These are phyloP conservation scores for Phlebiopsis gigantea DNA, from an alignment of 768 basidiomycete species.

Conservation along the genomic window DNA sequence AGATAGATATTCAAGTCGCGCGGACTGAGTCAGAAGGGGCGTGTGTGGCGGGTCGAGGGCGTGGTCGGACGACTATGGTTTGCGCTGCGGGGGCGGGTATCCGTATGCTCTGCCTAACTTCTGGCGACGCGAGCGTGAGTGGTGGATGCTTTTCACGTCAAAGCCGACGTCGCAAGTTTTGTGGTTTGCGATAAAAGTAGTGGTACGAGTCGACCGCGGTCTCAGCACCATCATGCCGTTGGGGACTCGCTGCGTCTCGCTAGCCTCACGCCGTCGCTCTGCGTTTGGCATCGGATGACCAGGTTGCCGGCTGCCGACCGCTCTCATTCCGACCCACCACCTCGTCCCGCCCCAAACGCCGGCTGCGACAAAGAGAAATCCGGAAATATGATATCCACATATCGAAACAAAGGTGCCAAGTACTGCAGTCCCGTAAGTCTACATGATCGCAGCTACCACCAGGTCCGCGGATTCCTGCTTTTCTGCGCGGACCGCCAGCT, in stretches of 20 bases:
- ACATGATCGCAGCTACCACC: slow-evolving; percentile 83
- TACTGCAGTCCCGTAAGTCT: slow-evolving; percentile 26
- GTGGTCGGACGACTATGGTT: neutral
- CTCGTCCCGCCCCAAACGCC: neutral
- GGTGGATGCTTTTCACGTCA: slow-evolving; percentile 2
- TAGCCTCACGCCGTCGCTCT: neutral
- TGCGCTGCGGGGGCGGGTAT: slow-evolving; percentile 4
- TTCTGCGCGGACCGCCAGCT: slow-evolving; percentile 88
- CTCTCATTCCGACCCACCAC: neutral
- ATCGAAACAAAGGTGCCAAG: neutral
- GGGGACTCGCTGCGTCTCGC: slow-evolving; percentile 1
- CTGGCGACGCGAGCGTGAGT: neutral
- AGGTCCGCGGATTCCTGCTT: slow-evolving; percentile 81
- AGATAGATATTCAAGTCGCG: neutral
- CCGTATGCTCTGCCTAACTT: neutral
- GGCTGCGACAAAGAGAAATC: neutral
- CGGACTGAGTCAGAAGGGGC: neutral
- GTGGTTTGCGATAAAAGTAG: neutral
- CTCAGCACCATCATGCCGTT: slow-evolving; percentile 4
- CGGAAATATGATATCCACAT: slow-evolving; percentile 3
- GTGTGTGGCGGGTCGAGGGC: neutral
- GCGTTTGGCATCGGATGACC: neutral
- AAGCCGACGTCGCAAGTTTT: neutral
- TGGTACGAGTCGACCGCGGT: slow-evolving; percentile 1
- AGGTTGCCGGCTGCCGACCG: neutral